Evolutionary conservation across 2,329 filamentous ascomycete genomes (phyloP).

Genomic region (Arthrobotrys musiformis): DNA sequence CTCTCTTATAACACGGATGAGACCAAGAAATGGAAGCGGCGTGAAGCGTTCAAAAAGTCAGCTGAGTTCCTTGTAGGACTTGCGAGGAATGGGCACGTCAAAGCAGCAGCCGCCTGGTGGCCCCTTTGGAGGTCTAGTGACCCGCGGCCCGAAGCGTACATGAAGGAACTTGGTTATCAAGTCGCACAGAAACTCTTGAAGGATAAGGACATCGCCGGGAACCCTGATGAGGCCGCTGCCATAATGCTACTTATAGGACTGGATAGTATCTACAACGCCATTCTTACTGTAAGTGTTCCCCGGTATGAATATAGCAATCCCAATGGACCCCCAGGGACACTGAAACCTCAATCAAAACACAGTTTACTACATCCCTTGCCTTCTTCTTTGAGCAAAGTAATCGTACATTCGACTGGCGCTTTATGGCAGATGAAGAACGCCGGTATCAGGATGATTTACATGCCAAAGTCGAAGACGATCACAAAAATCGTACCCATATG

Average conservation of each 20-base stretch:
- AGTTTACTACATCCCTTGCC: constrained; percentile 48
- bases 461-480: constrained; percentile 38
- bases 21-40: constrained; percentile 58
- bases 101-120: constrained; percentile 27
- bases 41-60: constrained; percentile 57
- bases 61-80: constrained; percentile 55
- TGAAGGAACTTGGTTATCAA: constrained; percentile 43
- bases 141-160: constrained; percentile 24
- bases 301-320: no score
- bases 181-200: constrained; percentile 37
- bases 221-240: constrained; percentile 35
- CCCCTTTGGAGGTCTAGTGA: constrained; percentile 8
- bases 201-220: constrained; percentile 26
- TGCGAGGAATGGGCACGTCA: constrained; percentile 46
- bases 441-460: constrained; percentile 32
- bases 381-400: constrained; percentile 54
- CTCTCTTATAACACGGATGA: constrained; percentile 59
- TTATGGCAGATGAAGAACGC: constrained; percentile 41
- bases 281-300: constrained; percentile 33
- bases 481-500: constrained; percentile 40
- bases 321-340: no score
- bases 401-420: constrained; percentile 46
- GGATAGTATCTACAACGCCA: constrained; percentile 45
- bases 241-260: constrained; percentile 40
- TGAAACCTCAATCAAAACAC: not conserved